phyloP scores from a whole-genome alignment of 495 filamentous ascomycete species.

The Thermochaetoides thermophila region DNA sequence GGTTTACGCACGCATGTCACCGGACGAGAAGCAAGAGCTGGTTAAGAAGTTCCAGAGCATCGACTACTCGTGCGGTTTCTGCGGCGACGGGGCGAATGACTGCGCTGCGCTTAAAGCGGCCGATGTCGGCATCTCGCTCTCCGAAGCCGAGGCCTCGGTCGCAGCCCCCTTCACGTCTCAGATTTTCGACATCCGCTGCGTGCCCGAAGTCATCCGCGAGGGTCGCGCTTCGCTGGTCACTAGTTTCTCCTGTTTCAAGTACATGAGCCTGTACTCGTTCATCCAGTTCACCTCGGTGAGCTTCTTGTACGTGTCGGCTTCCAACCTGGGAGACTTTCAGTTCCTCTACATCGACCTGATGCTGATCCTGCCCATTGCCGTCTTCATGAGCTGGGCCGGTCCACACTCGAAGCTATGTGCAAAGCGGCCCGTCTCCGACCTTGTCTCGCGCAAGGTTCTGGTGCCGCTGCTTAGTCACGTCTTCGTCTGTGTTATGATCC shows the following conservation, averaged over 20 bases:
- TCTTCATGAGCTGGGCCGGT: constrained; percentile 97
- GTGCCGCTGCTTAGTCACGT: constrained; percentile 85
- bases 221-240: constrained; percentile 89
- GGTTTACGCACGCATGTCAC: constrained; percentile 97
- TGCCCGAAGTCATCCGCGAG: constrained; percentile 89
- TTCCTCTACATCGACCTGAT: constrained; percentile 91
- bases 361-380: constrained; percentile 87
- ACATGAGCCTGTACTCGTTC: constrained; percentile 96
- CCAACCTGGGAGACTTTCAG: constrained; percentile 96
- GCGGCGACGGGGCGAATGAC: constrained; percentile 96
- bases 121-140: constrained; percentile 96
- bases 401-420: constrained; percentile 62
- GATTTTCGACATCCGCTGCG: constrained; percentile 92
- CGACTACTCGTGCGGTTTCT: constrained; percentile 92
- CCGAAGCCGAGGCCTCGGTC: constrained; percentile 94
- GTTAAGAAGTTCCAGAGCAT: constrained; percentile 95
- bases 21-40: constrained; percentile 96
- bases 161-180: constrained; percentile 94
- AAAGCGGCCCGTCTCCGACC: constrained; percentile 81
- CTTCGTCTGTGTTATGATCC: constrained; percentile 60
- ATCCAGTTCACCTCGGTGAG: constrained; percentile 99
- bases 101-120: constrained; percentile 96
- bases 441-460: constrained; percentile 88
- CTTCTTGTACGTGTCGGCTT: constrained; percentile 89
- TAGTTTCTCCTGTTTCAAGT: constrained; percentile 99